Conservation (phyloP, 1,284 basidiomycete genomes). For the Leccinum fallax region DNA sequence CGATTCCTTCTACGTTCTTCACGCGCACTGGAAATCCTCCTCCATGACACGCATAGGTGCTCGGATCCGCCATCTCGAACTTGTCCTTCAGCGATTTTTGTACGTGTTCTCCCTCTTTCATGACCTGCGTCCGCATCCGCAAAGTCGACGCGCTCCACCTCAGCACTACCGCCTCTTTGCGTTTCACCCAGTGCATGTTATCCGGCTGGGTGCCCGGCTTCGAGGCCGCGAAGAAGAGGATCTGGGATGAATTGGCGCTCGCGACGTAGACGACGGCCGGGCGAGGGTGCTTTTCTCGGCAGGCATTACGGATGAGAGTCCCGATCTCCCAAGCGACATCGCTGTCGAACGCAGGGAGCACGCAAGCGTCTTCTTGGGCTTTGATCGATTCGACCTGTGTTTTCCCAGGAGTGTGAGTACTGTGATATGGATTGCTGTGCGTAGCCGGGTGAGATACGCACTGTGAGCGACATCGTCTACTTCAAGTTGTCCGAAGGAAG, state of each 20-base stretch:
- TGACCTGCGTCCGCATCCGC: not conserved
- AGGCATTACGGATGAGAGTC: conserved; percentile 28
- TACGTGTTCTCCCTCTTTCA: conserved; percentile 1
- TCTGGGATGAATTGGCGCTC: conserved; percentile 32
- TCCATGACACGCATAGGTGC: conserved; percentile 36
- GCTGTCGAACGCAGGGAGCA: conserved; percentile 21
- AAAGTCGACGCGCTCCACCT: conserved; percentile 34
- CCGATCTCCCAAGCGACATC: conserved; percentile 38
- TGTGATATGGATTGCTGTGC: not conserved
- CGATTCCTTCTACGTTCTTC: conserved; percentile 36
- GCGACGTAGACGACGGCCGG: conserved; percentile 25
- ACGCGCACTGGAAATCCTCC: conserved; percentile 40
- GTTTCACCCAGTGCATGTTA: conserved; percentile 40
- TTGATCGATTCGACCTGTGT: conserved; percentile 14
- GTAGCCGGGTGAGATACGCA: not conserved
- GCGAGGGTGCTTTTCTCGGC: conserved; percentile 20
- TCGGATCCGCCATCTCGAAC: conserved; percentile 23
- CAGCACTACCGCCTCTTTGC: conserved; percentile 39
- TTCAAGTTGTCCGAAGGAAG: not conserved
- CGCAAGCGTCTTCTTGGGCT: conserved; percentile 24
- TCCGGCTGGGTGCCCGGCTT: conserved; percentile 36
- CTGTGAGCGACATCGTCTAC: not conserved
- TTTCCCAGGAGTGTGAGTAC: not conserved
- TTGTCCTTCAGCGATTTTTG: conserved; percentile 7
- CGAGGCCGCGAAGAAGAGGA: conserved; percentile 35